A percentile compares a stretch with the other conserved stretches of the same genome.
phyloP scores from a whole-genome alignment of 2,329 filamentous ascomycete species.

The Cryphonectria nitschkei region DNA sequence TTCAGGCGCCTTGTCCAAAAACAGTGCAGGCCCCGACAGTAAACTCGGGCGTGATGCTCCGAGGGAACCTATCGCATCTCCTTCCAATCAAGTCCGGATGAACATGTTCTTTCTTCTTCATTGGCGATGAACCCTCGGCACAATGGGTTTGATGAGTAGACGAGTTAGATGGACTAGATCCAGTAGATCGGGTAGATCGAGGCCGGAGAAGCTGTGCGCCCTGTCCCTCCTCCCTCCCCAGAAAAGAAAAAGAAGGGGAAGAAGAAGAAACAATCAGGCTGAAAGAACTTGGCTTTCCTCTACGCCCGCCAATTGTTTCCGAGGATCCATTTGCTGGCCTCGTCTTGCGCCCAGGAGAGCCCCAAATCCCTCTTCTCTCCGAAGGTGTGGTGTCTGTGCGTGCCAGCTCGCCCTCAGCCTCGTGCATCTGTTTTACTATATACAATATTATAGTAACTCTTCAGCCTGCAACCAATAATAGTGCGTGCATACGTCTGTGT shows the following conservation, averaged over 20 bases:
- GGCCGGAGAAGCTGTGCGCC: not conserved
- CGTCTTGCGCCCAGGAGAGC: not conserved
- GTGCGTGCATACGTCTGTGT: not conserved
- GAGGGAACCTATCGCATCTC: not conserved
- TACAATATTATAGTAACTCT: too few relatives aligned
- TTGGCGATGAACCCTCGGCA: not conserved
- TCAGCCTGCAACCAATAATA: too few relatives aligned
- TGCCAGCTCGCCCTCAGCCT: conserved; percentile 18
- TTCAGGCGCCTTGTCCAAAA: not conserved
- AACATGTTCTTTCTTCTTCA: not conserved
- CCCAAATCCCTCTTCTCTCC: not conserved
- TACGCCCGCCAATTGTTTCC: not conserved
- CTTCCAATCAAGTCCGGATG: not conserved
- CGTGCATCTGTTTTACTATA: conserved; percentile 6
- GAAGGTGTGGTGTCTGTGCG: not conserved
- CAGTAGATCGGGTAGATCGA: not conserved
- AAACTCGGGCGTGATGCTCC: not conserved
- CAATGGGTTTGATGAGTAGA: not conserved
- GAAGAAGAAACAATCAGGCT: not conserved
- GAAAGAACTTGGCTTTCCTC: not conserved
- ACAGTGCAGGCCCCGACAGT: not conserved
- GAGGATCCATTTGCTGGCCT: not conserved
- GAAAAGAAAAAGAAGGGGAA: too few relatives aligned
- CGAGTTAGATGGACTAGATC: not conserved
- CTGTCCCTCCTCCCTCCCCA: too few relatives aligned